Base-by-base conservation (phyloP, 805 yeast genomes). In the Candida ovalis region DNA sequence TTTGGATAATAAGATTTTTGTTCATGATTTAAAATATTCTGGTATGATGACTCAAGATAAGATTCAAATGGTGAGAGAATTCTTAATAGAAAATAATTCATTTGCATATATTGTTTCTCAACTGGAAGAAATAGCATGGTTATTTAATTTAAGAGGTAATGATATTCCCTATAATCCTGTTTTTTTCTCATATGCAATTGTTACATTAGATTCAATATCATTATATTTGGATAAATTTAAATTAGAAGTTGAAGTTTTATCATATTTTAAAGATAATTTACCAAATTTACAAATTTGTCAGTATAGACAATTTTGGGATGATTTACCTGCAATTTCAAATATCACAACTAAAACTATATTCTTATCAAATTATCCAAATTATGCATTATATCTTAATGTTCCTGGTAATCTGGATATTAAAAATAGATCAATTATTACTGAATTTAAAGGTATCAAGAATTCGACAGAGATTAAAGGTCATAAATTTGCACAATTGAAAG, bases 81-180 rank as follows among this genome's bases (percentile, higher is more conserved):
- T 58, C 62, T 48, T 69, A 56, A 36, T 36, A 43, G 49, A 64
- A 36, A 49, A 62, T 40, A 50, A 62, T 28, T 60, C 77, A 48
- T 54, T 64, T 53, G 76, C 80, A 1, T 72, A 88, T 41, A 70
- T 90, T 13, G 72, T 88, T 3, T 62, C 61, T 15, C 61, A 61
- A 43, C 63, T 77, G 49, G 82, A 77, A 57, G 80, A 77, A 53
- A 66, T 77, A 48, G 81, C 81, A 4, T 77, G 81, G 81, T 57
- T 75, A 25, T 61, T 77, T 50, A 78, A 78, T 52, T 62, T 78
- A 47, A 65, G 84, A 50, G 83, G 82, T 15, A 52, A 58, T 21
- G 98, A 92, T 63, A 84, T 92, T 49, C 84, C 83, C 4, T 92
- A 77, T 62, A 84, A 85, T 59, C 97, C 98, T 0, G 92, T 90